Evolutionary conservation across 495 filamentous ascomycete genomes (phyloP).

Genomic region (Penicillium antarcticum): DNA sequence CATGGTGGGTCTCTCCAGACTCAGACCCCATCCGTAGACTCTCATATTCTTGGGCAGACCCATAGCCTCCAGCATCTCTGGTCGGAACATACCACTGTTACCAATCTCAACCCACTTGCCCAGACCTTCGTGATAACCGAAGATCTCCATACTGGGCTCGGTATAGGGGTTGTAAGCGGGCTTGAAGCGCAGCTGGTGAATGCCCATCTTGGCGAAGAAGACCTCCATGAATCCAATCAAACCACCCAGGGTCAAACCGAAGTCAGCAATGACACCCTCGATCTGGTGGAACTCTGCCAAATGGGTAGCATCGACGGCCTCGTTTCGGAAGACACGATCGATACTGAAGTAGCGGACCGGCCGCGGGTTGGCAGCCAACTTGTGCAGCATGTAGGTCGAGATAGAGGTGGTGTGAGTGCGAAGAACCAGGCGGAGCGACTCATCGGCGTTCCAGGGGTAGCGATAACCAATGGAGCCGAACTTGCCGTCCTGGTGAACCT

Average conservation of each 20-base stretch:
- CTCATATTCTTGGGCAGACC: slow-evolving; percentile 82
- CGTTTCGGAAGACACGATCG: slow-evolving; percentile 94
- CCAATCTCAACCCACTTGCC: slow-evolving; percentile 95
- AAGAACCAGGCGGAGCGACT: slow-evolving; percentile 83
- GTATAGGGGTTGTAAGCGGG: slow-evolving; percentile 98
- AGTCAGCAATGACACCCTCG: slow-evolving; percentile 97
- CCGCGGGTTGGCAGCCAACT: slow-evolving; percentile 73
- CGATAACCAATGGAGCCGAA: slow-evolving; percentile 94
- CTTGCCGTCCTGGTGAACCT: slow-evolving; percentile 81
- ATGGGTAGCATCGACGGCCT: slow-evolving; percentile 94
- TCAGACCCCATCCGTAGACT: slow-evolving; percentile 89
- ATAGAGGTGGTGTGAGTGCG: slow-evolving; percentile 95
- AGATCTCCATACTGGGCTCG: slow-evolving; percentile 97
- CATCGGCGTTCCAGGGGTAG: slow-evolving; percentile 87
- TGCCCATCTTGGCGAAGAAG: slow-evolving; percentile 95
- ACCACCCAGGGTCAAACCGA: slow-evolving; percentile 82
- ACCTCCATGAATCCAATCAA: slow-evolving; percentile 95
- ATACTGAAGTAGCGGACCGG: slow-evolving; percentile 96
- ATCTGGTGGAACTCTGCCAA: slow-evolving; percentile 98
- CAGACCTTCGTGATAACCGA: slow-evolving; percentile 85
- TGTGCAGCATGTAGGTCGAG: slow-evolving; percentile 83
- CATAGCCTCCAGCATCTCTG: slow-evolving; percentile 92
- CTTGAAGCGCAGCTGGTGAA: slow-evolving; percentile 86
- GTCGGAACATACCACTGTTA: slow-evolving; percentile 96
- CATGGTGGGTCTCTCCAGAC: slow-evolving; percentile 94